Base-by-base conservation (phyloP, 2,329 filamentous ascomycete species). In the Leptoxyphium fumago region DNA sequence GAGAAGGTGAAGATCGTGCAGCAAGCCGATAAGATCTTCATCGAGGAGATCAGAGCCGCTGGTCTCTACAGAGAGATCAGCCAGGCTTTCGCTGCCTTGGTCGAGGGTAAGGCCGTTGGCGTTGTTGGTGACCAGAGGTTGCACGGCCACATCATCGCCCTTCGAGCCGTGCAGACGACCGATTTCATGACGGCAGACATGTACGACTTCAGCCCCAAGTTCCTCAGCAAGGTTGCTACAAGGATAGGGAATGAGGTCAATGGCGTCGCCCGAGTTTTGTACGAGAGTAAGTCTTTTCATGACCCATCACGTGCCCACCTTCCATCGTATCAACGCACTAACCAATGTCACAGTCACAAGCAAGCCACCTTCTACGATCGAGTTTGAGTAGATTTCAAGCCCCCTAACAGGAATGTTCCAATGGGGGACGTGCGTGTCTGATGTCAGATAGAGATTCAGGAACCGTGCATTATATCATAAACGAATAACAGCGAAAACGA, bases 21-120 rank as follows among this genome's bases (percentile, higher is more conserved):
- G n/a, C 70, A 82, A 59, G 84, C 83, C 1, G 84, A 88, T 55
- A 59, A 77, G 56, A 88, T 89, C 57, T 88, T 84, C 65, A 86
- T 88, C 52, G 71, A 73, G 49, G 78, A 80, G 72, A 88, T 89
- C 64, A 71, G 69, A 55, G 74, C 75, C 45, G 80, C 80, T 0
- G 83, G 82, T 10, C 62, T 87, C 17, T 89, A 89, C 61, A 64
- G 82, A 46, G 63, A 88, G 54, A 83, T 83, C 50, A 72, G 69
- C 38, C 80, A 84, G 56, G 80, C 80, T 0, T 84, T 77, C 56
- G 80, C 80, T 2, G 80, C 77, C n/a, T 65, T 84, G 13, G 61
- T 81, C 30, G 76, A 77, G 2, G 73, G 73, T 50, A 77, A 74
- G 59, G 76, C 77, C 1, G 80, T 84, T 0, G 77, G 77, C 52